Evolutionary conservation across 305 asterid species (phyloP).

Genomic region (Fraxinus albicans): DNA sequence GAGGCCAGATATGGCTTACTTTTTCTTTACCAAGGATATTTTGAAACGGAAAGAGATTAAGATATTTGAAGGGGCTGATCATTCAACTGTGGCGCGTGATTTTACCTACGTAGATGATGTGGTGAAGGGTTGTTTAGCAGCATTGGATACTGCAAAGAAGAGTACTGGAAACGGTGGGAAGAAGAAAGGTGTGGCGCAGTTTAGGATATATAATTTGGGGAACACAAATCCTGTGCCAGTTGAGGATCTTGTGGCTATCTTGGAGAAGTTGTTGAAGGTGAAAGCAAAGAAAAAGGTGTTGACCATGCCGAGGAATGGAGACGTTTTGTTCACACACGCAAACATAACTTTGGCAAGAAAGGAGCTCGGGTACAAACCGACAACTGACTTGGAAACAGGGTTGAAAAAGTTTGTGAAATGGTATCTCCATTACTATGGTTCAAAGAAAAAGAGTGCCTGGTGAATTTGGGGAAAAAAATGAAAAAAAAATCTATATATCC

Average conservation of each 20-base stretch:
- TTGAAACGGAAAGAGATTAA: conserved; percentile 68
- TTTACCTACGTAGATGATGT: conserved; percentile 85
- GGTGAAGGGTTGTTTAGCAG: conserved; percentile 74
- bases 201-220: conserved; percentile 70
- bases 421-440: conserved; percentile 62
- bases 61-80: conserved; percentile 63
- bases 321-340: conserved; percentile 71
- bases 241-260: conserved; percentile 53
- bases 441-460: conserved; percentile 62
- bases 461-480: conserved; percentile 22
- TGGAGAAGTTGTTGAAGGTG: conserved; percentile 68
- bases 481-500: not conserved
- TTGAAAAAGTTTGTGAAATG: conserved; percentile 74
- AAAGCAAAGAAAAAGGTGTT: conserved; percentile 67
- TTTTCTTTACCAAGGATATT: conserved; percentile 73
- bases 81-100: conserved; percentile 70
- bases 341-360: conserved; percentile 57
- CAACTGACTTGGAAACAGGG: conserved; percentile 61
- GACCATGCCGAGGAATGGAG: conserved; percentile 78
- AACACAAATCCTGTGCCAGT: conserved; percentile 72
- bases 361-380: conserved; percentile 78
- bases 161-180: conserved; percentile 83
- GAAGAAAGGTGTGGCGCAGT: conserved; percentile 59
- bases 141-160: conserved; percentile 56
- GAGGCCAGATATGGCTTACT: conserved; percentile 87